These are phyloP conservation scores for Metarhizium humberi DNA, from an alignment of 2,329 filamentous ascomycete species.

Conservation along the genomic window DNA sequence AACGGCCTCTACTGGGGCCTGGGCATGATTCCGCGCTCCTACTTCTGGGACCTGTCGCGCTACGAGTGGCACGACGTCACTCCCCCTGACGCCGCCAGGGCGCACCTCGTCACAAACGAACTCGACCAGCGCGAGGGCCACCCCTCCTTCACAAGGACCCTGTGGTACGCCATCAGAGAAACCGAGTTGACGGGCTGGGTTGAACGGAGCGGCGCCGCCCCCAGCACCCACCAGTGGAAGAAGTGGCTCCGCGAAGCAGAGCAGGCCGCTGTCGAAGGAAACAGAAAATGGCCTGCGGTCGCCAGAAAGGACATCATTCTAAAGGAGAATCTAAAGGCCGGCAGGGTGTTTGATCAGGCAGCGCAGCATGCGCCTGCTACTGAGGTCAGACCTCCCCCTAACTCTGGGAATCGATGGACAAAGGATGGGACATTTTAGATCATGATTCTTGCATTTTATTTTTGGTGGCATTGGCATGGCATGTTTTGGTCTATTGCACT, in stretches of 20 bases:
- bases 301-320: slow-evolving; percentile 39
- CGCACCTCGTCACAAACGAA: slow-evolving; percentile 20
- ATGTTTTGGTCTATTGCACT: neutral
- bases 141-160: slow-evolving; percentile 43
- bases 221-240: slow-evolving; percentile 42
- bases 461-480: neutral
- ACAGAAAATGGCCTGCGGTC: slow-evolving; percentile 37
- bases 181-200: slow-evolving; percentile 46
- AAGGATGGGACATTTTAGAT: slow-evolving; percentile 16
- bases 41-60: slow-evolving; percentile 49
- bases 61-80: slow-evolving; percentile 36
- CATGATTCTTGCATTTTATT: neutral
- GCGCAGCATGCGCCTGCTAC: slow-evolving; percentile 20
- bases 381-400: slow-evolving; percentile 14
- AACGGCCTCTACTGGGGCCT: slow-evolving; percentile 52
- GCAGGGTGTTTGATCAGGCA: slow-evolving; percentile 15
- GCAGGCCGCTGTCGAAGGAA: slow-evolving; percentile 20
- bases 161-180: slow-evolving; percentile 51
- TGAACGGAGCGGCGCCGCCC: slow-evolving; percentile 38
- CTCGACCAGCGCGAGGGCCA: slow-evolving; percentile 28
- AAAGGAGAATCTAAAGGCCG: slow-evolving; percentile 17
- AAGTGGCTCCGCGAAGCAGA: slow-evolving; percentile 43
- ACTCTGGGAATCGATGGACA: slow-evolving; percentile 10
- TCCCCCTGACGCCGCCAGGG: slow-evolving; percentile 25
- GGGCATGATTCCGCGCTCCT: slow-evolving; percentile 36